phyloP scores from a whole-genome alignment of 2,329 filamentous ascomycete genomes.

The Fusarium sp. region DNA sequence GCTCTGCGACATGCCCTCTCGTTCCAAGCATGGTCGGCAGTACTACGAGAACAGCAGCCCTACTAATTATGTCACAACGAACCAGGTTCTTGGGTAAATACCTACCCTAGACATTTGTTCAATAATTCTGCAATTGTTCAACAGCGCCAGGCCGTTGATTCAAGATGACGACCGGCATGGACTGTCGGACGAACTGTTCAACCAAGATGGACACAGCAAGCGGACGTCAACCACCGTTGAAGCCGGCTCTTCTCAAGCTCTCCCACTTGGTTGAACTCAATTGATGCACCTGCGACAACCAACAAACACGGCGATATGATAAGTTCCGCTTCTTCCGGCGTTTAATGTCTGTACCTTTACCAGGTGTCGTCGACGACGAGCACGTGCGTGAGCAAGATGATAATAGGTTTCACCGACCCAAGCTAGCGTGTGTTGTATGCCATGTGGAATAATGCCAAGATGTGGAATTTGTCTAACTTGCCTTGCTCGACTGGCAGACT shows the following conservation, averaged over 20 bases:
- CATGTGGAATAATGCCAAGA: slow-evolving; percentile 12
- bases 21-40: background rate
- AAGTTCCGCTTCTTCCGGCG: background rate
- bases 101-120: rapidly evolving
- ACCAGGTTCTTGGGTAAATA: rapidly evolving
- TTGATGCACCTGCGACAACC: background rate
- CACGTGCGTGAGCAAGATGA: background rate
- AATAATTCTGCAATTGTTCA: rapidly evolving
- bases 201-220: background rate
- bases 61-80: background rate
- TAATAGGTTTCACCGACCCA: background rate
- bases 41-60: background rate
- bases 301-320: background rate
- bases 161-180: background rate
- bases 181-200: background rate
- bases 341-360: background rate
- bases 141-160: background rate
- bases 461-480: background rate
- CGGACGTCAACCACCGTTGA: background rate
- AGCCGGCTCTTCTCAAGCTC: too few relatives aligned
- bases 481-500: background rate
- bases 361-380: background rate
- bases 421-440: background rate
- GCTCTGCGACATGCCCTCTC: background rate
- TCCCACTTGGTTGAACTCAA: background rate